Percentiles rank a stretch among this genome's conserved stretches.
Conservation (phyloP, 177 flowering plant species). For the Vitis hybrid region DNA sequence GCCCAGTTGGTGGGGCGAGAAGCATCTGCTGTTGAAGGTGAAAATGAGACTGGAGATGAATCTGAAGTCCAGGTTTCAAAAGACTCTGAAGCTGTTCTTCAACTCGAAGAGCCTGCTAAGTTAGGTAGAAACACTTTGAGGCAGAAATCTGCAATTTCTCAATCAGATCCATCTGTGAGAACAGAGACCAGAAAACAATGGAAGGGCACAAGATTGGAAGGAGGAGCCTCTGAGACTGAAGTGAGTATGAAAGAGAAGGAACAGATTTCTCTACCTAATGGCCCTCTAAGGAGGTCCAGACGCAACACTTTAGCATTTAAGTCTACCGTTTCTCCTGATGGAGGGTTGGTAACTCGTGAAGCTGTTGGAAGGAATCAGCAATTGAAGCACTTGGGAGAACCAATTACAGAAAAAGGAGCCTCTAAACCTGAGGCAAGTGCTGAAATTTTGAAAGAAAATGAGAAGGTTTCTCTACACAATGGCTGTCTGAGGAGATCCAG, state of each 20-base stretch:
- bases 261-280: background rate
- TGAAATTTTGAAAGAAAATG: too few relatives aligned
- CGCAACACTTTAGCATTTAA: background rate
- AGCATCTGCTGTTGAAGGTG: conserved; percentile 2
- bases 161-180: background rate
- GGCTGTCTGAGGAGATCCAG: too few relatives aligned
- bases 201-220: background rate
- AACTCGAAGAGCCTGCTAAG: background rate
- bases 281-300: conserved; percentile 13
- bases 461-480: too few relatives aligned
- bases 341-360: background rate
- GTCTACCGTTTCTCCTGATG: conserved; percentile 1
- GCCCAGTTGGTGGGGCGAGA: background rate
- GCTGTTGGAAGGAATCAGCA: background rate
- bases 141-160: conserved; percentile 2
- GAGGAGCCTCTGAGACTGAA: background rate
- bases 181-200: background rate
- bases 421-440: background rate
- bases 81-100: conserved; percentile 5
- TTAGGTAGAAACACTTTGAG: conserved; percentile 2
- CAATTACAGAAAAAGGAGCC: conserved; percentile 1
- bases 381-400: background rate
- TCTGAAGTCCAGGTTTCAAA: background rate
- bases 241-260: background rate
- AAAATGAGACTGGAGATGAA: background rate